These are phyloP conservation scores for Fusarium oligoseptatum DNA, from an alignment of 2,329 filamentous ascomycete genomes.

Conservation along the genomic window DNA sequence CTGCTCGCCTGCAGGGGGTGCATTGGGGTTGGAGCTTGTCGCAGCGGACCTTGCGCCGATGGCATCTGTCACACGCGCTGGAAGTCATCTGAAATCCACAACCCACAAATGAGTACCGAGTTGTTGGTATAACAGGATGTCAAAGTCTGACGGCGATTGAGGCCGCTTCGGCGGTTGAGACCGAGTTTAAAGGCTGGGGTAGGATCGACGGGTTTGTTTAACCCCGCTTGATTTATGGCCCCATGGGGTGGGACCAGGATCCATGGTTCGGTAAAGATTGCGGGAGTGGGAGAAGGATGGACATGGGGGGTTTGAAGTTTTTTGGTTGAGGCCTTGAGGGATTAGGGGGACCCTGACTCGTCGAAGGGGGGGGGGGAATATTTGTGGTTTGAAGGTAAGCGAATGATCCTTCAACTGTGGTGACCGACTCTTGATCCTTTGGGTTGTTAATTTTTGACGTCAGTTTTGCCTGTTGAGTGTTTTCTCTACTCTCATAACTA, in stretches of 20 bases:
- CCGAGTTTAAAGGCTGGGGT: constrained; percentile 19
- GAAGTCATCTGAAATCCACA: constrained; percentile 35
- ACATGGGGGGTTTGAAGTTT: not conserved
- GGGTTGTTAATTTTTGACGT: not conserved
- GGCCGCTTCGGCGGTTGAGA: constrained; percentile 33
- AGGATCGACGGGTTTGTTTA: constrained; percentile 2
- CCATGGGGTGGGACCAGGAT: constrained; percentile 13
- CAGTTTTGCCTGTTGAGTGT: not conserved
- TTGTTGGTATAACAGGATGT: not conserved
- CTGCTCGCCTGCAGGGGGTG: constrained; percentile 52
- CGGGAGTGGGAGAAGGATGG: not conserved
- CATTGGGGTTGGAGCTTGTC: constrained; percentile 56
- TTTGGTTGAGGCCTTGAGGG: not conserved
- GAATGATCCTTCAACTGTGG: not conserved
- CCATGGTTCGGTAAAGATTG: not conserved
- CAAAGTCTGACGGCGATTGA: constrained; percentile 8
- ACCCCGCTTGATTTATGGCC: constrained; percentile 29
- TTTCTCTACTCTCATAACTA: not conserved
- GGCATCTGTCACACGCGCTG: constrained; percentile 56
- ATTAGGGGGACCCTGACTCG: constrained; percentile 24
- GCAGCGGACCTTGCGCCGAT: constrained; percentile 57
- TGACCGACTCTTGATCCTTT: not conserved
- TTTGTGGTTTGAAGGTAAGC: not conserved
- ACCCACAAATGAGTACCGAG: too few species aligned
- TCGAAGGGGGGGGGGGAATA: not conserved